phyloP scores from a whole-genome alignment of 352 stramenopile genomes.

The Phytophthora sojae region DNA sequence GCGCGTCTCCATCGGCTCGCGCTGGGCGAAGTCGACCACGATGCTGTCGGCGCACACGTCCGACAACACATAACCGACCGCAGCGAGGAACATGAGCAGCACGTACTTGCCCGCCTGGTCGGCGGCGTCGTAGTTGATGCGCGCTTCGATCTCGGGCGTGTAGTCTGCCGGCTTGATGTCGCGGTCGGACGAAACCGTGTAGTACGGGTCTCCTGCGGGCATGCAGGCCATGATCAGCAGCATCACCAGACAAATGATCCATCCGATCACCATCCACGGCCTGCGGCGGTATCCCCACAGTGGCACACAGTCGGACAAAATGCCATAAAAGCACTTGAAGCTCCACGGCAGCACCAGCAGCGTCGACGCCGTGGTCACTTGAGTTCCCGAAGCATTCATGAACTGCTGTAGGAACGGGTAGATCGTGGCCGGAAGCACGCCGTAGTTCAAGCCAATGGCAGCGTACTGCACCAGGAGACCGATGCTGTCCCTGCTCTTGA shows the following conservation, averaged over 20 bases:
- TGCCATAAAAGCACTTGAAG: constrained; percentile 13
- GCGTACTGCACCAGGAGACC: constrained; percentile 42
- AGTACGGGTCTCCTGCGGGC: constrained; percentile 4
- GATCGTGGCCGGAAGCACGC: constrained; percentile 35
- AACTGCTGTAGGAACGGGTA: constrained; percentile 46
- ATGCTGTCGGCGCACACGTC: constrained; percentile 13
- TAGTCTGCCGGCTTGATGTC: constrained; percentile 9
- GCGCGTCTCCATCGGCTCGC: constrained; percentile 7
- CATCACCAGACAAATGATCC: not conserved
- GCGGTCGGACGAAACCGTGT: constrained; percentile 6
- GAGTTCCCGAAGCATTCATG: constrained; percentile 33
- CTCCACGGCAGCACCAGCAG: constrained; percentile 6
- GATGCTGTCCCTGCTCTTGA: constrained; percentile 35
- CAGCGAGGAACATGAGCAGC: constrained; percentile 10
- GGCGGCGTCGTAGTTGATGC: constrained; percentile 11
- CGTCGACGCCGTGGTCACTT: constrained; percentile 2
- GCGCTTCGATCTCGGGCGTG: constrained; percentile 5
- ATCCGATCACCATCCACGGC: not conserved
- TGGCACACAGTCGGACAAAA: constrained; percentile 2
- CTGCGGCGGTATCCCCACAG: not conserved
- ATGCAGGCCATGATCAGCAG: constrained; percentile 1
- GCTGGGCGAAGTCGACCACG: constrained; percentile 4
- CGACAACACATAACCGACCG: constrained; percentile 3
- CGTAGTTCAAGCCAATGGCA: constrained; percentile 33
- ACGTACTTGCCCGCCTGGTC: constrained; percentile 4